These are phyloP conservation scores for Smittium mucronatum DNA, from an alignment of 371 early-diverging fungal species.

Conservation along the genomic window DNA sequence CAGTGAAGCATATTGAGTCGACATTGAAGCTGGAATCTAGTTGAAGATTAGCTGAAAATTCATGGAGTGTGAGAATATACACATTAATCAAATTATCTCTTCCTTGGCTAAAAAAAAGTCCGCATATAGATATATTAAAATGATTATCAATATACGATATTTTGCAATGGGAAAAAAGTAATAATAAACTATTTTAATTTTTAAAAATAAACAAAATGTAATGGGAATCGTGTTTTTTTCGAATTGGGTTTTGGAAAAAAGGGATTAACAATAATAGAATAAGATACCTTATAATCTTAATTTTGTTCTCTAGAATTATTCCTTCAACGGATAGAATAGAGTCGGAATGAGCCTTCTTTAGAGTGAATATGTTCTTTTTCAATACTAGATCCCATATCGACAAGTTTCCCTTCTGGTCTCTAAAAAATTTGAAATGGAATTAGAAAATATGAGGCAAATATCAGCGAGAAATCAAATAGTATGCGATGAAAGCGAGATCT, in stretches of 20 bases:
- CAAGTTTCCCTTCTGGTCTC: conserved; percentile 2
- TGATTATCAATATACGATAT: neutral
- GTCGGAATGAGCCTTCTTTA: neutral
- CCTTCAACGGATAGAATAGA: conserved; percentile 4
- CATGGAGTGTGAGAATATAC: neutral
- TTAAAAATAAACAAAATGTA: no score
- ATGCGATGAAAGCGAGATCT: no score
- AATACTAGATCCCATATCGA: neutral
- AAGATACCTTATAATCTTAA: neutral
- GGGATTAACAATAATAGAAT: no score
- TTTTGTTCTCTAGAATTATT: neutral
- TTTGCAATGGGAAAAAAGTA: neutral
- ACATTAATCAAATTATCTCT: conserved; percentile 9
- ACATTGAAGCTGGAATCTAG: neutral
- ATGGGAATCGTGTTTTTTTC: no score
- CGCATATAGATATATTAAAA: neutral
- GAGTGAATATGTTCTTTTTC: neutral
- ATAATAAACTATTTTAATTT: no score
- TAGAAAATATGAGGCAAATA: no score
- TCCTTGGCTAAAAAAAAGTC: conserved; percentile 3
- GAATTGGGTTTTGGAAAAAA: no score
- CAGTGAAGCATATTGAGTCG: conserved; percentile 6
- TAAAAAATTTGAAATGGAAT: no score
- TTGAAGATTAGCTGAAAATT: neutral
- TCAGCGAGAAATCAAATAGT: no score